Evolutionary conservation across 164 flowering plant species (phyloP).

Genomic region (Kalanchoe fedtschenkoi): DNA sequence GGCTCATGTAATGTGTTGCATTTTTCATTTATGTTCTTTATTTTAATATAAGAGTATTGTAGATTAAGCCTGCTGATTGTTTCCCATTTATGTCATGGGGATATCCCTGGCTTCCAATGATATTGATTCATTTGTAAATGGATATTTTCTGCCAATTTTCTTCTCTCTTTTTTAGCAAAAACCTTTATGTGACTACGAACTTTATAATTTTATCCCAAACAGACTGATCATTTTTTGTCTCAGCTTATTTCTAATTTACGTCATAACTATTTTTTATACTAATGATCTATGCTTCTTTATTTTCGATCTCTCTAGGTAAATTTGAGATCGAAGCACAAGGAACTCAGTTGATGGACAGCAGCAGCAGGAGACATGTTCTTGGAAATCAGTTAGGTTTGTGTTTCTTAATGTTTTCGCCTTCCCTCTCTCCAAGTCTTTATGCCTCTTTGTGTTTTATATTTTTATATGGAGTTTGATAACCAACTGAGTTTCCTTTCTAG

Average conservation of each 20-base stretch:
- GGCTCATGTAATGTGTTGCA: too few species aligned
- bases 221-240: neutral
- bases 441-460: neutral
- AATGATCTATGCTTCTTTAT: neutral
- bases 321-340: neutral
- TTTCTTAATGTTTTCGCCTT: neutral
- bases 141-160: too few species aligned
- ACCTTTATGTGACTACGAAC: too few species aligned
- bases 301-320: neutral
- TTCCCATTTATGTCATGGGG: too few species aligned
- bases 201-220: too few species aligned
- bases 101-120: too few species aligned
- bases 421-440: neutral
- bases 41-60: too few species aligned
- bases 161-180: too few species aligned
- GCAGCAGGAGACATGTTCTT: conserved; percentile 6
- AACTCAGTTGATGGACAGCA: neutral
- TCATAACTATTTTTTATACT: neutral
- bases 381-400: conserved; percentile 7
- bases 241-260: neutral
- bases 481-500: neutral
- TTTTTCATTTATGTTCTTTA: too few species aligned
- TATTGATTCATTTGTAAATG: too few species aligned
- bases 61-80: too few species aligned
- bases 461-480: neutral